These are phyloP conservation scores for Xylariaceae sp. DNA, from an alignment of 2,329 filamentous ascomycete species.

Conservation along the genomic window DNA sequence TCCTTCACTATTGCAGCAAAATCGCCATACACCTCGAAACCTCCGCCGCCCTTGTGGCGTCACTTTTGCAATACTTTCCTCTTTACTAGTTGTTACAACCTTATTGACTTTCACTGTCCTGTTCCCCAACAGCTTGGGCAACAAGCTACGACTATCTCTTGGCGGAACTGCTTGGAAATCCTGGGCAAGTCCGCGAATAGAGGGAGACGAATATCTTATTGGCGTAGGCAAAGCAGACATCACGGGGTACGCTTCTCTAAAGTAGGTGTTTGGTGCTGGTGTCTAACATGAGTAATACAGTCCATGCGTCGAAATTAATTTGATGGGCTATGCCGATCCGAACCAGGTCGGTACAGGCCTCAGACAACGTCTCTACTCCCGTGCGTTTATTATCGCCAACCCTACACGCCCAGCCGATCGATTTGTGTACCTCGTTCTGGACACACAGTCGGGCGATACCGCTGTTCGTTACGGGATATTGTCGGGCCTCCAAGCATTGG, in stretches of 20 bases:
- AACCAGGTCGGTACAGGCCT: conserved; percentile 78
- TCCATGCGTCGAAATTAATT: conserved; percentile 82
- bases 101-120: background rate
- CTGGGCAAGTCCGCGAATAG: conserved; percentile 2
- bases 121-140: background rate
- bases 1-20: background rate
- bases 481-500: conserved; percentile 64
- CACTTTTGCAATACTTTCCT: background rate
- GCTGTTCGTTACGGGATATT: conserved; percentile 85
- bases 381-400: conserved; percentile 82
- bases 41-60: background rate
- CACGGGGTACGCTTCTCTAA: conserved; percentile 34
- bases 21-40: background rate
- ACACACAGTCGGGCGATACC: conserved; percentile 84
- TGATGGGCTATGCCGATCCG: conserved; percentile 90
- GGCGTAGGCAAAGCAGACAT: conserved; percentile 57
- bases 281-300: conserved; percentile 26
- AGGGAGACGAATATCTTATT: conserved; percentile 41
- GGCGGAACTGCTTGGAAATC: background rate
- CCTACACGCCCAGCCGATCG: conserved; percentile 61
- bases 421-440: conserved; percentile 83
- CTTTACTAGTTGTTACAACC: background rate
- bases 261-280: background rate
- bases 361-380: conserved; percentile 81
- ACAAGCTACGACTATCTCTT: background rate